Evolutionary conservation across 495 filamentous ascomycete genomes (phyloP), one percentile per base, ranked within the genome.

Genomic region (Penicillium macrosclerotiorum): DNA sequence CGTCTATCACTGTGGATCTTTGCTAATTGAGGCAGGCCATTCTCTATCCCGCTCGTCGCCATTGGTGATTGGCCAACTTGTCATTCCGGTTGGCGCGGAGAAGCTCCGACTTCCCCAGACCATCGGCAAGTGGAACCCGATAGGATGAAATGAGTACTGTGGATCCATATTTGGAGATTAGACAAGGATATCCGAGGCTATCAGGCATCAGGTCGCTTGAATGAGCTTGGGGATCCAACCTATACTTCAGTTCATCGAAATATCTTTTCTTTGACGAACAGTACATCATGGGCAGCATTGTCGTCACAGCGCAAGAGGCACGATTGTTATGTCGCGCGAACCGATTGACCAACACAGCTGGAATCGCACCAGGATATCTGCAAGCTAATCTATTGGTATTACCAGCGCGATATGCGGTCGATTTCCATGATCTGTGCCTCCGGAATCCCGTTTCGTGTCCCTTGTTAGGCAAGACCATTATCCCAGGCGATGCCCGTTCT

Each of bases 371-470:
- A 2, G 65, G 66, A 14, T 73, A 75, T 52, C 60, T 81, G 16
- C 78, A 81, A 64, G 79, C 78, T 8, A 83, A 83, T 49, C 64
- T 83, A 5, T 64, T 84, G 22, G 66, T 81, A 4, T 64, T 82
- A 8, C 78, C 77, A 0, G 60, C 62, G 4, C 56, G 55, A 34
- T 73, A 82, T 54, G 76, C 76, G 23, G 7, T 51, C 5, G 71
- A 79, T 43, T 84, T 82, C 49, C 64, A 69, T 12, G 42, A 66
- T 23, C 71, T 81, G 20, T 83, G 77, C 52, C 60, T 62, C 1
- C 65, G 79, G 38, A 82, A 80, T 48, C 75, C 77, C 5, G 75
- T 81, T n/a, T 68, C 78, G 1, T 82, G 80, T 49, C 80, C 78
- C 0, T 57, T 83, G 3, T 57, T 82, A 17, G 75, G 66, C 37